These are phyloP conservation scores for Polytrichum commune DNA, from an alignment of 225 moss, liverwort and hornwort genomes.

Conservation along the genomic window DNA sequence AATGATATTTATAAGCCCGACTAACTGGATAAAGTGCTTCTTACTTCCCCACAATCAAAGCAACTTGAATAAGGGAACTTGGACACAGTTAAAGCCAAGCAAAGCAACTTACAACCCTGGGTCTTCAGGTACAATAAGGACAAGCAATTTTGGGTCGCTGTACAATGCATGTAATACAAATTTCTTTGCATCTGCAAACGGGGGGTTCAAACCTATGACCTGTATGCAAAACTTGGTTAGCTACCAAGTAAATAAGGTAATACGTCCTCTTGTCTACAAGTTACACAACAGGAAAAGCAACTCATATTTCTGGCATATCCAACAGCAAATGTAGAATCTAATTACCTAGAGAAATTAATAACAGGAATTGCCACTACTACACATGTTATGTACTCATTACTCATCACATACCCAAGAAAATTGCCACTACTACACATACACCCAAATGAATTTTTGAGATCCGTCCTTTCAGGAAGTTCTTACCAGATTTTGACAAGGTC, in stretches of 20 bases:
- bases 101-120: constrained; percentile 27
- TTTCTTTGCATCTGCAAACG: constrained; percentile 27
- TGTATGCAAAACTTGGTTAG: constrained; percentile 8
- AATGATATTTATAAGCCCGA: neutral
- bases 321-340: too few species aligned
- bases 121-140: constrained; percentile 45
- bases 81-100: neutral
- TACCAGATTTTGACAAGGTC: constrained; percentile 41
- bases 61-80: neutral
- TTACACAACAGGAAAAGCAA: too few species aligned
- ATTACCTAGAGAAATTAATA: too few species aligned
- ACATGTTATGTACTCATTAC: too few species aligned
- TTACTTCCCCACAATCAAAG: constrained; percentile 6
- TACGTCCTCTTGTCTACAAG: too few species aligned
- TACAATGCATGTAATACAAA: constrained; percentile 41
- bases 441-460: too few species aligned
- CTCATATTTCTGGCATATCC: too few species aligned
- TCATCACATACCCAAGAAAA: too few species aligned
- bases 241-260: neutral
- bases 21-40: neutral
- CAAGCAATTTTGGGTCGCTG: constrained; percentile 42
- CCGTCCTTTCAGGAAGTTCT: neutral
- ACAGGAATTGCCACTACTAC: too few species aligned
- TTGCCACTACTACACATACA: too few species aligned
- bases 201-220: constrained; percentile 64